Conservation (phyloP, 148 eudicot species). For the Rhododendron ovatum region DNA sequence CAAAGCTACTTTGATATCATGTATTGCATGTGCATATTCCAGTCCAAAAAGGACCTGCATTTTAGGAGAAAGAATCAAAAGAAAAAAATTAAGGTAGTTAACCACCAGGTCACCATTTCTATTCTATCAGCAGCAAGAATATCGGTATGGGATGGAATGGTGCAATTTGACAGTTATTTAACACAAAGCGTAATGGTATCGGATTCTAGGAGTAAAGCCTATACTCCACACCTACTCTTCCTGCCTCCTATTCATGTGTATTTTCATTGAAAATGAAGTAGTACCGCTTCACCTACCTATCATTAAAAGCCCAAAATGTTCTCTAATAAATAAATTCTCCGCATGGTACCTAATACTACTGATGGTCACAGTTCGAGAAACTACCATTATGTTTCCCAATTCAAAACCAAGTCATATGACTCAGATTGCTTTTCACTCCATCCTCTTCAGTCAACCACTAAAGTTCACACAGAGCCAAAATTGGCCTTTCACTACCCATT, state of each 20-base stretch:
- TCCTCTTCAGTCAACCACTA: neutral
- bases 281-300: neutral
- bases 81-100: neutral
- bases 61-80: neutral
- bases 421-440: neutral
- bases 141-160: neutral
- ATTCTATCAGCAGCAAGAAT: neutral
- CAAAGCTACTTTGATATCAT: slow-evolving; percentile 47
- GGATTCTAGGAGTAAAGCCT: neutral
- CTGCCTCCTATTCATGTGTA: neutral
- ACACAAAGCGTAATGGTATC: neutral
- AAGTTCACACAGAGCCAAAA: neutral
- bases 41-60: slow-evolving; percentile 78
- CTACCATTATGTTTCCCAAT: neutral
- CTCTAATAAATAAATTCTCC: neutral
- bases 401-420: neutral
- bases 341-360: neutral
- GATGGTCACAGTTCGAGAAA: neutral
- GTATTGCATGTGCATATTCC: slow-evolving; percentile 63
- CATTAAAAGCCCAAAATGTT: neutral
- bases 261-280: neutral
- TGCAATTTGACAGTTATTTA: neutral
- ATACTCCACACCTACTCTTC: neutral
- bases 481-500: neutral
- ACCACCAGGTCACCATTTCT: neutral